Evolutionary conservation across 1,284 basidiomycete species (phyloP).

Genomic region (Austroboletus olivaceoglutinosus): DNA sequence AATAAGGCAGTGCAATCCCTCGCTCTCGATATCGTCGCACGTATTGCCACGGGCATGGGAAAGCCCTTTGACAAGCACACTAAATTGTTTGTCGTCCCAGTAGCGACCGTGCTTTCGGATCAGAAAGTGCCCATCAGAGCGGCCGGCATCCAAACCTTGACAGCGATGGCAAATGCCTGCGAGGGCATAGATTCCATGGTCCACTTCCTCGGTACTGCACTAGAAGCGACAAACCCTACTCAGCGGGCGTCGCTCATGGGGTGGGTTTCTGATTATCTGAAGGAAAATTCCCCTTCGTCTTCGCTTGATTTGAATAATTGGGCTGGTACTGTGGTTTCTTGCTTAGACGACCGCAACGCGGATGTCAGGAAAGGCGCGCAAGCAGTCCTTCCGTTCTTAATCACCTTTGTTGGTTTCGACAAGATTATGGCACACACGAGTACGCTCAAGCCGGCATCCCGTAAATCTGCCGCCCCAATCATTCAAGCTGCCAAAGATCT

Average conservation of each 20-base stretch:
- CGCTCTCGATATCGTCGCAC: conserved; percentile 86
- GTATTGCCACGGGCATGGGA: conserved; percentile 92
- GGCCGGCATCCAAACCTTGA: conserved; percentile 76
- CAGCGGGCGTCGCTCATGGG: conserved; percentile 82
- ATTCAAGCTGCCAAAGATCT: conserved; percentile 74
- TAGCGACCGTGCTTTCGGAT: conserved; percentile 87
- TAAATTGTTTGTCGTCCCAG: conserved; percentile 72
- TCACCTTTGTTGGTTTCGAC: conserved; percentile 79
- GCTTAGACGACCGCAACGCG: conserved; percentile 87
- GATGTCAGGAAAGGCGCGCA: conserved; percentile 94
- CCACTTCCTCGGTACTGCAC: conserved; percentile 69
- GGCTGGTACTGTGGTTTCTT: conserved; percentile 69
- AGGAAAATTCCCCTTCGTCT: conserved; percentile 54
- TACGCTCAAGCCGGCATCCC: conserved; percentile 90
- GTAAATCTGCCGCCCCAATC: conserved; percentile 79
- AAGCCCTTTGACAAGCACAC: conserved; percentile 91
- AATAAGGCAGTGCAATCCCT: conserved; percentile 93
- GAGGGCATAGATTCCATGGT: conserved; percentile 84
- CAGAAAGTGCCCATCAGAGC: conserved; percentile 88
- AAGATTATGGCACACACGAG: conserved; percentile 85
- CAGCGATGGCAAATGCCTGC: conserved; percentile 82
- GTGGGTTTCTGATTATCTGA: conserved; percentile 85
- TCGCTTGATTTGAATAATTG: conserved; percentile 76
- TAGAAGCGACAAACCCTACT: conserved; percentile 88
- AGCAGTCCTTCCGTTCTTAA: conserved; percentile 76